phyloP scores from a whole-genome alignment of 2,329 filamentous ascomycete species.

The Corynespora cassiicola region DNA sequence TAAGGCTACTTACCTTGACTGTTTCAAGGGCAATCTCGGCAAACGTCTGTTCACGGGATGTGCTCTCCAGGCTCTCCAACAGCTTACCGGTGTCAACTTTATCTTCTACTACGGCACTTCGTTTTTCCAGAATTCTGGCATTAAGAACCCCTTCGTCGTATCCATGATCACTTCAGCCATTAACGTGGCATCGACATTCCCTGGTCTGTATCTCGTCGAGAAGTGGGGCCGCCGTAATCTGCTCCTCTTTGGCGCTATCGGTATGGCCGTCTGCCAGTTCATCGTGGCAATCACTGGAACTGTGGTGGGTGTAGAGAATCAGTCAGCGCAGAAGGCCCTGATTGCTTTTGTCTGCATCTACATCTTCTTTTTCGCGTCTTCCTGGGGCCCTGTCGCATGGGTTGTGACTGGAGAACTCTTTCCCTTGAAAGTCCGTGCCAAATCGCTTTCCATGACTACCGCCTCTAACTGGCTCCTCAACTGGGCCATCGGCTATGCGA shows the following conservation, averaged over 20 bases:
- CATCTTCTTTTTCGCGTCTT: conserved; percentile 81
- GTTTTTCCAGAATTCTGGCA: conserved; percentile 49
- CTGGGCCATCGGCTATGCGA: conserved; percentile 58
- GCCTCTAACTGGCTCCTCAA: conserved; percentile 63
- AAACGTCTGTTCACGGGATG: conserved; percentile 77
- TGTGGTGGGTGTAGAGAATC: conserved; percentile 42
- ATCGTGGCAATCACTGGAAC: conserved; percentile 51
- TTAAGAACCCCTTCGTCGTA: conserved; percentile 66
- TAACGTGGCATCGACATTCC: conserved; percentile 78
- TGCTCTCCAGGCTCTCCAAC: conserved; percentile 78
- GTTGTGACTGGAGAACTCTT: conserved; percentile 55
- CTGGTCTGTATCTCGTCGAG: conserved; percentile 79
- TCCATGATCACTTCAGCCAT: conserved; percentile 78
- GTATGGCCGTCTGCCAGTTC: conserved; percentile 65
- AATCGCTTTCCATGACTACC: conserved; percentile 59
- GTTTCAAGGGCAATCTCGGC: conserved; percentile 53
- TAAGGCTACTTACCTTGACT: conserved; percentile 51
- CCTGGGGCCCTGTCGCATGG: conserved; percentile 80
- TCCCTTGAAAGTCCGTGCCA: conserved; percentile 55
- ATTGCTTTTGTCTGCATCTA: conserved; percentile 66
- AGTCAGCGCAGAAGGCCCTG: conserved; percentile 46
- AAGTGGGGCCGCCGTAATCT: conserved; percentile 78
- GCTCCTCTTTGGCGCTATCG: conserved; percentile 75
- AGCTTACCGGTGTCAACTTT: conserved; percentile 64
- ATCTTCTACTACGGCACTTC: conserved; percentile 52